phyloP scores from a whole-genome alignment of 805 yeast species.

The Isabelozyma heimii region DNA sequence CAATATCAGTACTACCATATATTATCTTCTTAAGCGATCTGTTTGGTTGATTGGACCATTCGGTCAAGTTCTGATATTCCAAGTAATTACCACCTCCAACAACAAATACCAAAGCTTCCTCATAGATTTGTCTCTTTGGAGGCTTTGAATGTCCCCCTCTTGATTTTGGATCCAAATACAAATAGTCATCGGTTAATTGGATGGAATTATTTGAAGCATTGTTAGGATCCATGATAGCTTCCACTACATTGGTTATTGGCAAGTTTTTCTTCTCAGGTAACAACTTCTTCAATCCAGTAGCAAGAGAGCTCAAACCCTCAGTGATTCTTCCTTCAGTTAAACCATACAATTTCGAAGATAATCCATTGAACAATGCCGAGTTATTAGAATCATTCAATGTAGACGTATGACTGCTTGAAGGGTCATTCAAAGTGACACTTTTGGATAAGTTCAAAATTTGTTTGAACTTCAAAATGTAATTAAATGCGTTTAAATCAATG shows the following conservation, averaged over 20 bases:
- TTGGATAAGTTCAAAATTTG: conserved; percentile 41
- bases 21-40: conserved; percentile 53
- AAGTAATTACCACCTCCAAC: conserved; percentile 96
- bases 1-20: conserved; percentile 82
- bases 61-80: conserved; percentile 92
- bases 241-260: conserved; percentile 88
- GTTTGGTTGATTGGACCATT: conserved; percentile 59
- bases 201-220: conserved; percentile 61
- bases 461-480: conserved; percentile 76
- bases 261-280: conserved; percentile 85
- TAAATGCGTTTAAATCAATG: conserved; percentile 60
- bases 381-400: conserved; percentile 34
- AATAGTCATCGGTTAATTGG: conserved; percentile 80
- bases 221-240: conserved; percentile 83
- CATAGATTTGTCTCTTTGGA: conserved; percentile 79
- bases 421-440: conserved; percentile 13
- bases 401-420: conserved; percentile 20
- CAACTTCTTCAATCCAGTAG: conserved; percentile 81
- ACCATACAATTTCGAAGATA: conserved; percentile 75
- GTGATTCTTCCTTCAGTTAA: conserved; percentile 79
- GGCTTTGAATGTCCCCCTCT: conserved; percentile 89
- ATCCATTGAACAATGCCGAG: conserved; percentile 65
- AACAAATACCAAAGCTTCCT: conserved; percentile 82
- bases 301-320: conserved; percentile 86
- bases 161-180: conserved; percentile 86